phyloP scores from a whole-genome alignment of 129 eudicot species.

The Lactuca sativa region DNA sequence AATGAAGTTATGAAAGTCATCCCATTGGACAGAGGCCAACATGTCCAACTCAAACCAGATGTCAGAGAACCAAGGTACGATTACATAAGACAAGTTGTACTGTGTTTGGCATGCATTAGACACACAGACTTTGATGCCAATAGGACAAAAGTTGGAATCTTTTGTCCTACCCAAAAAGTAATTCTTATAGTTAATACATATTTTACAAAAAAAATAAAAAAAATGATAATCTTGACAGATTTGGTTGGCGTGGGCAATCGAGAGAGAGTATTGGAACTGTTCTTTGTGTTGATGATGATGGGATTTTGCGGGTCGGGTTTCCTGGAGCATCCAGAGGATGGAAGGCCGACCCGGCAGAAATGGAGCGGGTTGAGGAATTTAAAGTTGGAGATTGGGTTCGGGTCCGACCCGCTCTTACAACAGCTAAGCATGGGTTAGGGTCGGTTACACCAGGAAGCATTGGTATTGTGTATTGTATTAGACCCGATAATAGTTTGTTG shows the following conservation, averaged over 20 bases:
- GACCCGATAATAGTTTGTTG: conserved; percentile 90
- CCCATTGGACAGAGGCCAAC: conserved; percentile 93
- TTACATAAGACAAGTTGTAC: neutral
- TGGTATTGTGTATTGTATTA: conserved; percentile 83
- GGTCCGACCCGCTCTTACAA: conserved; percentile 89
- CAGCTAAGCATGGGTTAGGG: conserved; percentile 98
- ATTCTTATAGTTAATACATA: conserved; percentile 7
- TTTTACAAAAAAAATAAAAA: neutral
- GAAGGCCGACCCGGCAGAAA: conserved; percentile 99
- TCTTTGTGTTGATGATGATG: conserved; percentile 97
- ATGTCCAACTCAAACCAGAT: conserved; percentile 77
- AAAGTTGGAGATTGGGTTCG: conserved; percentile 99
- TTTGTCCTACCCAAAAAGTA: neutral
- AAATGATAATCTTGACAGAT: conserved; percentile 40
- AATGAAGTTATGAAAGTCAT: conserved; percentile 92
- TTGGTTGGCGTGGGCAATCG: conserved; percentile 86
- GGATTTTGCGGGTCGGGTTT: conserved; percentile 95
- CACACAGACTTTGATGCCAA: too few relatives aligned
- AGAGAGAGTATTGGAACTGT: conserved; percentile 96
- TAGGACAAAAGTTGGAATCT: too few relatives aligned
- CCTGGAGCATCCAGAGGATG: conserved; percentile 99
- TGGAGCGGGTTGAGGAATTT: conserved; percentile 97
- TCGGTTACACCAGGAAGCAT: conserved; percentile 98
- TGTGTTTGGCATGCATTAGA: too few relatives aligned
- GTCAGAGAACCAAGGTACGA: conserved; percentile 82